Conservation (phyloP, 768 basidiomycete species). For the Tricholoma flavovirens region DNA sequence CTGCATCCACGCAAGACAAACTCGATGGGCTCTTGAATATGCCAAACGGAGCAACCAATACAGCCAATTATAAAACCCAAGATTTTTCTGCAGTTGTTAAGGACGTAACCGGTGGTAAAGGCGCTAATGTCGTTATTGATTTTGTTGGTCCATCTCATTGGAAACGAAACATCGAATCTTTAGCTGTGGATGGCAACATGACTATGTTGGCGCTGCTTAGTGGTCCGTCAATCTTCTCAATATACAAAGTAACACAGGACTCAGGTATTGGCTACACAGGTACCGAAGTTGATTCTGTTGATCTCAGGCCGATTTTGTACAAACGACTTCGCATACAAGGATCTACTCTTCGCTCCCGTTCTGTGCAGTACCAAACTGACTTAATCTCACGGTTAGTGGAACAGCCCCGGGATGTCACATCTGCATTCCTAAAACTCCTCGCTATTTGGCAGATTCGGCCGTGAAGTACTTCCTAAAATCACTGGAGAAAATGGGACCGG, state of each 20-base stretch:
- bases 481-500: conserved; percentile 53
- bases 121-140: conserved; percentile 82
- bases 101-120: conserved; percentile 58
- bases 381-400: conserved; percentile 50
- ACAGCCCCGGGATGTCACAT: neutral
- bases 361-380: conserved; percentile 69
- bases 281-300: conserved; percentile 40
- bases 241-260: neutral
- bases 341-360: conserved; percentile 76
- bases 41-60: conserved; percentile 66
- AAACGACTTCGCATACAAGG: conserved; percentile 89
- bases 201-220: conserved; percentile 59
- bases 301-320: conserved; percentile 63
- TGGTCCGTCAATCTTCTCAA: conserved; percentile 35
- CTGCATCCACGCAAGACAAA: conserved; percentile 82
- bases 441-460: conserved; percentile 40
- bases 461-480: conserved; percentile 51
- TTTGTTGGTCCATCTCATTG: conserved; percentile 76
- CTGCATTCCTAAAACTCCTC: neutral
- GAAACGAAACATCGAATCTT: conserved; percentile 61
- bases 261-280: conserved; percentile 32
- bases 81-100: conserved; percentile 75
- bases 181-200: conserved; percentile 74
- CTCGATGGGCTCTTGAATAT: conserved; percentile 67
- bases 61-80: conserved; percentile 79